These are phyloP conservation scores for Coriolopsis trogii DNA, from an alignment of 1,284 basidiomycete genomes.

Conservation along the genomic window DNA sequence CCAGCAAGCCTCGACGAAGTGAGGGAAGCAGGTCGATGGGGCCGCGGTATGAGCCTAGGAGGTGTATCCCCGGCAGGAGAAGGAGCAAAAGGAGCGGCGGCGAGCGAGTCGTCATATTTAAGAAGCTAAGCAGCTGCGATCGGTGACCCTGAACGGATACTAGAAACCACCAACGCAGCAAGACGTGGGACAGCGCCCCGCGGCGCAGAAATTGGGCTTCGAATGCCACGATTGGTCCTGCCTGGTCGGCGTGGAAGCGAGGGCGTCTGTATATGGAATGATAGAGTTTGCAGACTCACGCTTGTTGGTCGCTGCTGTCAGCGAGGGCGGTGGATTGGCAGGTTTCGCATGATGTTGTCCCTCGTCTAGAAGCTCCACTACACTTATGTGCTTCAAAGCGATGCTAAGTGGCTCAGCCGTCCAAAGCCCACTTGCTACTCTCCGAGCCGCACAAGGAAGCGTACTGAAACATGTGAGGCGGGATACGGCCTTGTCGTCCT, in stretches of 20 bases:
- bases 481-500: neutral
- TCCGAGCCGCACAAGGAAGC: neutral
- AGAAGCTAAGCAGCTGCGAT: neutral
- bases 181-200: neutral
- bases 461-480: neutral
- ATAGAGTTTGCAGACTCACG: conserved; percentile 14
- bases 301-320: conserved; percentile 6
- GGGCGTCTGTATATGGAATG: neutral
- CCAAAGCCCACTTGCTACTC: conserved; percentile 8
- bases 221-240: conserved; percentile 8
- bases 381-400: conserved; percentile 5
- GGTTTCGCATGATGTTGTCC: conserved; percentile 10
- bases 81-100: neutral
- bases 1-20: neutral
- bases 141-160: neutral
- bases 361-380: neutral
- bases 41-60: neutral
- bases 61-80: neutral
- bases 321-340: conserved; percentile 1
- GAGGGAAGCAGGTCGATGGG: neutral
- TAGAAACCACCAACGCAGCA: conserved; percentile 5
- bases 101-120: conserved; percentile 3
- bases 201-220: neutral
- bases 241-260: neutral
- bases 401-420: conserved; percentile 5